Conservation (phyloP, 352 stramenopile genomes). For the Aphanomyces astaci region DNA sequence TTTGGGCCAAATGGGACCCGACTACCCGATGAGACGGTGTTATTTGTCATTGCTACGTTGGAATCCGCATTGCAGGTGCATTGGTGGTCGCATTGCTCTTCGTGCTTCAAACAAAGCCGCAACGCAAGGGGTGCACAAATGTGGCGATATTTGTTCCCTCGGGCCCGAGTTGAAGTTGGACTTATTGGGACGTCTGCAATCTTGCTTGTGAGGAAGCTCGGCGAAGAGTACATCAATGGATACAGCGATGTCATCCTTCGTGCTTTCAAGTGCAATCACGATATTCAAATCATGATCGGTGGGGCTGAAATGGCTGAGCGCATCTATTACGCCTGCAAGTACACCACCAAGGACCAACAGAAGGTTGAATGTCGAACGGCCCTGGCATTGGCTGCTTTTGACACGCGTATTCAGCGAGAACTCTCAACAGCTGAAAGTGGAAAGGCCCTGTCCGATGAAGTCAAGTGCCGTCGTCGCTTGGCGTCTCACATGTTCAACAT, state of each 20-base stretch:
- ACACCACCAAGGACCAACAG: conserved; percentile 10
- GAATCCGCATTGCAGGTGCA: neutral
- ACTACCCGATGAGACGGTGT: neutral
- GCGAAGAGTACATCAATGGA: conserved; percentile 20
- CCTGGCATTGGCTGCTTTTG: too few relatives aligned
- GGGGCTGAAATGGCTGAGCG: conserved; percentile 9
- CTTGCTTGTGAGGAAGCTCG: neutral
- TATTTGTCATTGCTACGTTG: conserved; percentile 1
- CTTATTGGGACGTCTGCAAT: neutral
- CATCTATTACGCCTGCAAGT: conserved; percentile 22
- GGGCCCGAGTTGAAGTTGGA: neutral
- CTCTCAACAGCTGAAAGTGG: too few relatives aligned
- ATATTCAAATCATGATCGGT: conserved; percentile 20
- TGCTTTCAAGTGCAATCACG: conserved; percentile 25
- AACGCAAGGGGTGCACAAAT: too few relatives aligned
- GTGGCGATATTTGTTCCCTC: neutral
- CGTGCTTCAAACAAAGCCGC: too few relatives aligned
- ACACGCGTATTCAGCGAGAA: too few relatives aligned
- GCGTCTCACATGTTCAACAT: neutral
- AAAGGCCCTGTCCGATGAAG: too few relatives aligned
- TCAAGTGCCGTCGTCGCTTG: too few relatives aligned
- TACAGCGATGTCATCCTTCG: conserved; percentile 17
- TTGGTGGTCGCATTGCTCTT: neutral
- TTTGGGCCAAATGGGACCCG: neutral
- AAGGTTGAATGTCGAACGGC: neutral